Evolutionary conservation across 768 basidiomycete genomes (phyloP).

Genomic region (Tulasnella sp.): DNA sequence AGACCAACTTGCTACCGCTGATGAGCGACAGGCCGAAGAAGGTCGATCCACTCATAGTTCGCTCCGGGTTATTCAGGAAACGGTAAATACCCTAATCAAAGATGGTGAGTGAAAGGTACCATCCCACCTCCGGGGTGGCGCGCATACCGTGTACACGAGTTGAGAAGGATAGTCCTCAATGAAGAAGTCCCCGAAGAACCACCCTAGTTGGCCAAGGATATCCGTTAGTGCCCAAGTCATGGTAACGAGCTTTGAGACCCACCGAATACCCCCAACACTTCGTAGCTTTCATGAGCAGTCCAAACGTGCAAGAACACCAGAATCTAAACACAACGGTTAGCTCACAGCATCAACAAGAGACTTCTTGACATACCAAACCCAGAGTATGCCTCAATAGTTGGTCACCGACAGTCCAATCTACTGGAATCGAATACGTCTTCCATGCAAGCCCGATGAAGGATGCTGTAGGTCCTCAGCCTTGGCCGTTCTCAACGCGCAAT

Average conservation of each 20-base stretch:
- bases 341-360: constrained; percentile 3
- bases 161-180: constrained; percentile 84
- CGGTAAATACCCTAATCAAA: constrained; percentile 5
- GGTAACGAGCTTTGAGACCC: constrained; percentile 20
- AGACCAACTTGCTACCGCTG: constrained; percentile 85
- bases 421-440: constrained; percentile 76
- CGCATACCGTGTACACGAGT: constrained; percentile 81
- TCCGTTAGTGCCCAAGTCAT: background rate
- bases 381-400: constrained; percentile 79
- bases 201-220: constrained; percentile 42
- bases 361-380: constrained; percentile 50
- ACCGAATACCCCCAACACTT: constrained; percentile 92
- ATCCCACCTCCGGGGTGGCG: background rate
- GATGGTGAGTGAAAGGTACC: background rate
- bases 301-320: constrained; percentile 81
- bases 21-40: constrained; percentile 90
- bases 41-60: constrained; percentile 82
- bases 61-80: constrained; percentile 87
- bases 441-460: constrained; percentile 78
- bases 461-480: constrained; percentile 32
- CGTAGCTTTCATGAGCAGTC: constrained; percentile 80
- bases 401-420: constrained; percentile 77
- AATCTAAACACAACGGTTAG: constrained; percentile 34
- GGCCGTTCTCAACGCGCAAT: background rate
- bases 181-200: constrained; percentile 98